A percentile compares a stretch with the other conserved stretches of the same genome.
Evolutionary conservation across 1,139 yeast species (phyloP).

Genomic region (Blastobotrys petasosporus): DNA sequence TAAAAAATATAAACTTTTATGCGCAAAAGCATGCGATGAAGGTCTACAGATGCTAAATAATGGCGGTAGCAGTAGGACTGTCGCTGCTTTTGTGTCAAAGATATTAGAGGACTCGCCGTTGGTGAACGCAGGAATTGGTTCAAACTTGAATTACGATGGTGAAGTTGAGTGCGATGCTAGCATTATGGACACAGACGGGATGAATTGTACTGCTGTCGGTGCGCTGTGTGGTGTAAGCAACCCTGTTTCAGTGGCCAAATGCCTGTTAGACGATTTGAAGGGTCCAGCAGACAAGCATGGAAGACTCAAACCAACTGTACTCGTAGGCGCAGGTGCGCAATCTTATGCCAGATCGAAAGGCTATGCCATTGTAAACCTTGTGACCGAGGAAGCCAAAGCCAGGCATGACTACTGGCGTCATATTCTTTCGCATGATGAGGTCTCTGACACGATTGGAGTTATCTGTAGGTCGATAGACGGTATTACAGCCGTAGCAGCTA

Average conservation of each 20-base stretch:
- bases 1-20: conserved; percentile 20
- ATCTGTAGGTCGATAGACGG: conserved; percentile 30
- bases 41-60: conserved; percentile 22
- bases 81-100: conserved; percentile 26
- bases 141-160: conserved; percentile 45
- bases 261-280: conserved; percentile 16
- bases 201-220: conserved; percentile 29
- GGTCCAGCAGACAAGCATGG: conserved; percentile 22
- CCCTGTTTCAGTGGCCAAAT: conserved; percentile 29
- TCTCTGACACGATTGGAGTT: conserved; percentile 37
- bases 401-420: conserved; percentile 22
- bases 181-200: conserved; percentile 22
- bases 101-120: conserved; percentile 41
- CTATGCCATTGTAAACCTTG: conserved; percentile 13
- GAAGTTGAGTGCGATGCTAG: conserved; percentile 49
- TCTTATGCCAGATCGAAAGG: conserved; percentile 24
- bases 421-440: conserved; percentile 11
- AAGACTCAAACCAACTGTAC: conserved; percentile 31
- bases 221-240: conserved; percentile 28
- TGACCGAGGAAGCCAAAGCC: conserved; percentile 19
- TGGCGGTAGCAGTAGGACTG: conserved; percentile 17
- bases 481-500: conserved; percentile 29
- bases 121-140: conserved; percentile 56
- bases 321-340: conserved; percentile 34
- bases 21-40: conserved; percentile 18